These are phyloP conservation scores for Aspergillus sclerotioniger DNA, from an alignment of 495 filamentous ascomycete species.

Conservation along the genomic window DNA sequence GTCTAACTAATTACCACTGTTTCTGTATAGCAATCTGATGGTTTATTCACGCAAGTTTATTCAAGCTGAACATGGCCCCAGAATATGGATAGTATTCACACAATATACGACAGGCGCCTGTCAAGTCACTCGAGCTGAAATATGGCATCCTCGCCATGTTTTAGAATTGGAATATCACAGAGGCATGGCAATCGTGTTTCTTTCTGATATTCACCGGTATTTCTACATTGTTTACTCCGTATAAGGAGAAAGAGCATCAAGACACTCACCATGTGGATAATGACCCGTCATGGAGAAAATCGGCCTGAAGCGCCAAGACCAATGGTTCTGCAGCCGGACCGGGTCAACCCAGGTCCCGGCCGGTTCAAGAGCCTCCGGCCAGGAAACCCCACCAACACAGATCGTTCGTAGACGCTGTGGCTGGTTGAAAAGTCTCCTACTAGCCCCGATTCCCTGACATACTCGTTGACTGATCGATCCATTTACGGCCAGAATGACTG, in stretches of 20 bases:
- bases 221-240: too few relatives aligned
- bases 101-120: too few relatives aligned
- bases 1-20: too few relatives aligned
- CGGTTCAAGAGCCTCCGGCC: not conserved
- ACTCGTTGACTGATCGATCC: not conserved
- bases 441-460: not conserved
- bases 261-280: not conserved
- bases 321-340: conserved; percentile 14
- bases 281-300: not conserved
- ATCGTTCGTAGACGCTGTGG: not conserved
- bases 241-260: not conserved
- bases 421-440: conserved; percentile 1
- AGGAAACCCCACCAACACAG: conserved; percentile 6
- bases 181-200: too few relatives aligned
- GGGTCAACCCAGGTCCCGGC: conserved; percentile 7
- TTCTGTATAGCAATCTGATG: too few relatives aligned
- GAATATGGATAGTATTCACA: too few relatives aligned
- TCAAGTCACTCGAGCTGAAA: too few relatives aligned
- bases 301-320: conserved; percentile 1
- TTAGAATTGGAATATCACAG: too few relatives aligned
- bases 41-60: too few relatives aligned
- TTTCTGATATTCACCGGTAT: too few relatives aligned
- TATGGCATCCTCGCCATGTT: too few relatives aligned
- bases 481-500: conserved; percentile 1
- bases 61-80: too few relatives aligned